phyloP scores from a whole-genome alignment of 1,284 basidiomycete genomes.

The Fereydounia khargensis region DNA sequence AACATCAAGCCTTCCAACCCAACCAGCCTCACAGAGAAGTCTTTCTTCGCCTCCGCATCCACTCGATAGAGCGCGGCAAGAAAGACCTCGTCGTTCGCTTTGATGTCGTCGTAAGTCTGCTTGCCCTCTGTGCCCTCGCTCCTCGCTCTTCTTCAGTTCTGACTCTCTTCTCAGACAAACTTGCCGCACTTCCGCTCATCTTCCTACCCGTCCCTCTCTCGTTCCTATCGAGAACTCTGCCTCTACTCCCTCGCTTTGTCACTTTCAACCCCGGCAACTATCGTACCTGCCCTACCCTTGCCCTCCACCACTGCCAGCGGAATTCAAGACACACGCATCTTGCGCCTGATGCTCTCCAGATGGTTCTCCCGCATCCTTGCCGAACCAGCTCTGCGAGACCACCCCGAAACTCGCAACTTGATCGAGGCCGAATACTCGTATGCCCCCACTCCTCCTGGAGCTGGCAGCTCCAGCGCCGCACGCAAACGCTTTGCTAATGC shows the following conservation, averaged over 20 bases:
- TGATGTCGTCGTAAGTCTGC: conserved; percentile 17
- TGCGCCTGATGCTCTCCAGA: conserved; percentile 32
- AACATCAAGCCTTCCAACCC: conserved; percentile 1
- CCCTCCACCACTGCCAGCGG: conserved; percentile 33
- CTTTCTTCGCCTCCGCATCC: conserved; percentile 28
- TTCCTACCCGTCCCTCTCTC: conserved; percentile 32
- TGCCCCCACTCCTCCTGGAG: conserved; percentile 30
- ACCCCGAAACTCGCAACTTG: conserved; percentile 44
- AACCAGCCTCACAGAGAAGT: conserved; percentile 15
- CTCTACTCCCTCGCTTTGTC: conserved; percentile 37
- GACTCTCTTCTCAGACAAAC: conserved; percentile 27
- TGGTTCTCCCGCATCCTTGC: conserved; percentile 43
- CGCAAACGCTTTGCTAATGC: conserved; percentile 35
- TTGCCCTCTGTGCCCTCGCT: not conserved
- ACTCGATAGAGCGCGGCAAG: conserved; percentile 31
- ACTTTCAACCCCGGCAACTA: conserved; percentile 25
- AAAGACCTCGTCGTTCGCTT: conserved; percentile 36
- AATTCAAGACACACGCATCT: conserved; percentile 33
- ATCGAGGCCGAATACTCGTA: conserved; percentile 53
- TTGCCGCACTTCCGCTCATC: conserved; percentile 41
- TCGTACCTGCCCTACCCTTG: conserved; percentile 41
- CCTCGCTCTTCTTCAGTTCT: not conserved
- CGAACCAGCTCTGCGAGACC: conserved; percentile 30
- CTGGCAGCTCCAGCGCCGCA: conserved; percentile 31
- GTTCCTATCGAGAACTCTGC: conserved; percentile 45